phyloP scores from a whole-genome alignment of 768 basidiomycete genomes.

The Strobilomyces echinocephalus region DNA sequence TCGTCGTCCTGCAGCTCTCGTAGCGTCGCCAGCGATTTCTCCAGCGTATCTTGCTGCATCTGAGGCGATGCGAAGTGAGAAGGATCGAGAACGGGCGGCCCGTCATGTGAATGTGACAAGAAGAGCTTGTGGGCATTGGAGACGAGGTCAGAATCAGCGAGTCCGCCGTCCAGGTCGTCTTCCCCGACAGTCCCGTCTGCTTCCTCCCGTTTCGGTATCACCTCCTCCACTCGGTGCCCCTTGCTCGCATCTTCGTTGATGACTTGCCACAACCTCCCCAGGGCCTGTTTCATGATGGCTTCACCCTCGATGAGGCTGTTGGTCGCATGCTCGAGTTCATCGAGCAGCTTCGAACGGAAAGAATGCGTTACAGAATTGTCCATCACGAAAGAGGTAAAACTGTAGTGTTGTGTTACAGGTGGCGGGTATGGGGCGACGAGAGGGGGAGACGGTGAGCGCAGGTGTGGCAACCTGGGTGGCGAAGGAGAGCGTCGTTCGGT shows the following conservation, averaged over 20 bases:
- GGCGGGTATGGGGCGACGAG: conserved; percentile 70
- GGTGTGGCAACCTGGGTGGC: conserved; percentile 68
- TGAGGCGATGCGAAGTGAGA: conserved; percentile 63
- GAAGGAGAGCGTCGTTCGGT: conserved; percentile 59
- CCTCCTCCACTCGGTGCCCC: conserved; percentile 30
- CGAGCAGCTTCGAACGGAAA: conserved; percentile 72
- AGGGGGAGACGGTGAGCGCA: conserved; percentile 76
- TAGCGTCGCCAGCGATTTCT: conserved; percentile 68
- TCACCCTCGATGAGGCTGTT: conserved; percentile 85
- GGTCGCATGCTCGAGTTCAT: conserved; percentile 77
- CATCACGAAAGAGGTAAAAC: conserved; percentile 80
- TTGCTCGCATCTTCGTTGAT: conserved; percentile 66
- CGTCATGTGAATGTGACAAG: conserved; percentile 48
- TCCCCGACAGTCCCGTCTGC: conserved; percentile 51
- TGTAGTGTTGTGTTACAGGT: conserved; percentile 63
- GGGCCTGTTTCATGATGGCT: conserved; percentile 61
- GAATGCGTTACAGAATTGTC: conserved; percentile 81
- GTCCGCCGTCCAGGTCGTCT: conserved; percentile 37
- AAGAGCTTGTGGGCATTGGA: conserved; percentile 66
- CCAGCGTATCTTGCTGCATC: conserved; percentile 63
- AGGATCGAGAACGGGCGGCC: conserved; percentile 46
- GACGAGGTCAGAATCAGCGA: conserved; percentile 60
- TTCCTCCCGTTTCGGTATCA: conserved; percentile 66
- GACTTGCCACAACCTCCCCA: conserved; percentile 79
- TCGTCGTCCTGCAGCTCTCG: conserved; percentile 84